A percentile compares a stretch with the other conserved stretches of the same genome.
These are phyloP conservation scores for Candida michaelii DNA, from an alignment of 805 yeast genomes.

Conservation along the genomic window DNA sequence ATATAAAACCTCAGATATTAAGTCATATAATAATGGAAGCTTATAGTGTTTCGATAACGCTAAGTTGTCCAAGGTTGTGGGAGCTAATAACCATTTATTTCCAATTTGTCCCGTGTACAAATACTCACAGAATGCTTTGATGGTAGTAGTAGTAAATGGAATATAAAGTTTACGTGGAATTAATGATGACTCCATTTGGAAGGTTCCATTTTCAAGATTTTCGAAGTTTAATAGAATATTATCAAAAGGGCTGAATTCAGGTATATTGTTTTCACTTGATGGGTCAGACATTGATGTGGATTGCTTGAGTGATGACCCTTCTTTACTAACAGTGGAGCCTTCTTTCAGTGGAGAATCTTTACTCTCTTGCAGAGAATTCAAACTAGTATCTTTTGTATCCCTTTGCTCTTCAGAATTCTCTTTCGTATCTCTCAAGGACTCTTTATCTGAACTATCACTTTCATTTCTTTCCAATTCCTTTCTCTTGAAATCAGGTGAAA, in stretches of 20 bases:
- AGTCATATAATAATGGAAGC: conserved; percentile 67
- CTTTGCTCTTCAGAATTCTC: conserved; percentile 2
- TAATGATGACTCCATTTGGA: conserved; percentile 55
- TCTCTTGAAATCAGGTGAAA: conserved; percentile 1
- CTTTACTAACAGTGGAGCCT: no score
- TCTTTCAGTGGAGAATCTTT: no score
- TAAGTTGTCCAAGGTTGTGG: conserved; percentile 65
- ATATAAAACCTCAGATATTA: conserved; percentile 66
- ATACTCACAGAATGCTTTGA: conserved; percentile 68
- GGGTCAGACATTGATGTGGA: not conserved
- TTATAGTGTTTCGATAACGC: conserved; percentile 64
- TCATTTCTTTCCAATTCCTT: not conserved
- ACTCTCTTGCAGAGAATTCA: no score
- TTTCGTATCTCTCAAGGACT: no score
- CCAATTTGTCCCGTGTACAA: conserved; percentile 80
- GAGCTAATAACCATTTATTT: conserved; percentile 68
- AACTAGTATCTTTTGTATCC: not conserved
- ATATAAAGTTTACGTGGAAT: conserved; percentile 68
- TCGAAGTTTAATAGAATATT: conserved; percentile 30
- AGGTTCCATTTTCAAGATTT: conserved; percentile 27
- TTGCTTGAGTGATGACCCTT: not conserved
- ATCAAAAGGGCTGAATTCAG: conserved; percentile 12
- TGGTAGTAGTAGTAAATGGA: conserved; percentile 63
- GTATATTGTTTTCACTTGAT: not conserved
- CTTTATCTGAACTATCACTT: conserved; percentile 1